Base-by-base conservation (phyloP, 768 basidiomycete species). In the Scleroderma citrinum region DNA sequence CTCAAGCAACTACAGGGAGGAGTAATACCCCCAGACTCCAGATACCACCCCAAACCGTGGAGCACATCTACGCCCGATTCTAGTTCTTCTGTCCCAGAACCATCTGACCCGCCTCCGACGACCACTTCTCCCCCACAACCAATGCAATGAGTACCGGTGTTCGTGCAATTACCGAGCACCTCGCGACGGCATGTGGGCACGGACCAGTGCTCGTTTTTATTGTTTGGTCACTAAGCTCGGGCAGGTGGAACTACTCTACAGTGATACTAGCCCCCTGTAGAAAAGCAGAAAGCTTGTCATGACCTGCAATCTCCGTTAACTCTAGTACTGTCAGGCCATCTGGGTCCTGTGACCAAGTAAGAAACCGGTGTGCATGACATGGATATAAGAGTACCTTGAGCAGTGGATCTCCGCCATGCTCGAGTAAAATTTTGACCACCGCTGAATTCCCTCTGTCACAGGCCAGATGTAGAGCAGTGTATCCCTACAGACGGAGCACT, bases 381-480 rank as follows among this genome's bases (percentile, higher is more conserved):
- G 24, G 34, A 37, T 32, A 50, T 29, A 29, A 5, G 39, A 55
- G 38, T 53, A 89, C 92, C 77, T 85, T 82, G 38, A 87, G 67
- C 29, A 66, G 65, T 38, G 59, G 63, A 56, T 91, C 80, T 5
- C 85, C 92, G 4, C 88, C 90, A 44, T 72, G 69, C 19, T 71
- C 56, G 17, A 93, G 61, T 35, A 96, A 66, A 5, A 82, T 48
- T 54, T 74, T 67, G 2, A 87, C 85, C 3, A 78, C 68, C 0
- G 72, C 70, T 7, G 71, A 47, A 57, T 82, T 75, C 1, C 93
- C 93, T 59, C 92, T 73, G 64, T 96, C 93, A 23, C 83, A 80
- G 5, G 93, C 92, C 0, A 94, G 73, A 58, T 96, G 93, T 17
- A 96, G 67, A 7, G 92, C 76, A 0, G 92, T 89, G 63, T 92